A percentile compares a stretch with the other conserved stretches of the same genome.
These are phyloP conservation scores for Coniferiporia sulphurascens DNA, from an alignment of 1,284 basidiomycete species.

Conservation along the genomic window DNA sequence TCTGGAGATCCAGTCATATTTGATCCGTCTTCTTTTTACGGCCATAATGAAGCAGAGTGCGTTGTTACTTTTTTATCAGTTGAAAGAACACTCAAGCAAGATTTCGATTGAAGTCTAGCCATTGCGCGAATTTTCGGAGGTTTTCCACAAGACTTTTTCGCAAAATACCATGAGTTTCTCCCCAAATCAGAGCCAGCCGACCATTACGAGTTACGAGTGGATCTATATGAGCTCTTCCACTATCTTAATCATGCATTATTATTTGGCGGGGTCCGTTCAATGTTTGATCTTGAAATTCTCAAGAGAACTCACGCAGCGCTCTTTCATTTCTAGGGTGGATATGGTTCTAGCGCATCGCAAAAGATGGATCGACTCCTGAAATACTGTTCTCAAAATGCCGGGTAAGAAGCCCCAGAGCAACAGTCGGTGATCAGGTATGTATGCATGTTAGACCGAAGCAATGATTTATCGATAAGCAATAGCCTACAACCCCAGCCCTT, in stretches of 20 bases:
- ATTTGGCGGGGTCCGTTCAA: constrained; percentile 54
- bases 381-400: background rate
- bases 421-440: too few species aligned
- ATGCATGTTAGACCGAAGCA: too few species aligned
- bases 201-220: constrained; percentile 64
- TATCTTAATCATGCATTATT: constrained; percentile 80
- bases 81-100: background rate
- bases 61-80: constrained; percentile 24
- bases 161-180: constrained; percentile 64
- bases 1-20: constrained; percentile 68
- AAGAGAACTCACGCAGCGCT: background rate
- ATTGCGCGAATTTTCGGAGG: constrained; percentile 86
- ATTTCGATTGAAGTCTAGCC: constrained; percentile 49
- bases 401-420: background rate
- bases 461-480: too few species aligned
- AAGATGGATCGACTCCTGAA: constrained; percentile 52
- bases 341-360: constrained; percentile 46
- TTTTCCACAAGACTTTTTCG: constrained; percentile 65
- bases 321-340: constrained; percentile 45
- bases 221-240: constrained; percentile 83
- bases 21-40: constrained; percentile 81
- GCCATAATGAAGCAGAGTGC: constrained; percentile 85
- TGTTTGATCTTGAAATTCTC: background rate
- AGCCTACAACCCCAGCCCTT: too few species aligned
- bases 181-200: constrained; percentile 66